Evolutionary conservation across 352 stramenopile genomes (phyloP).

Genomic region (Aphanomyces euteiches): DNA sequence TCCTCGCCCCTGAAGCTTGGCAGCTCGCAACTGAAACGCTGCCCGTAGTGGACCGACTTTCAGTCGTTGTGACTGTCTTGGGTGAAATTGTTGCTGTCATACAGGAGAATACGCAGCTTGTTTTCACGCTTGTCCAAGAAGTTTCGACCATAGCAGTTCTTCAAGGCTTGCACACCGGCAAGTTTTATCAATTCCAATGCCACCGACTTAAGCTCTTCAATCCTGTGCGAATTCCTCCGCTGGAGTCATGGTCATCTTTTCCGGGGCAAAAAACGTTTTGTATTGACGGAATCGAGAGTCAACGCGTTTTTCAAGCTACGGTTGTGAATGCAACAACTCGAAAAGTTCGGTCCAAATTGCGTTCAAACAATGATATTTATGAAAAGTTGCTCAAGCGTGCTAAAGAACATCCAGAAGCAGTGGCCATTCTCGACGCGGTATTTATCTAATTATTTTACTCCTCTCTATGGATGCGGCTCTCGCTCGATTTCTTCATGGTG

Average conservation of each 20-base stretch:
- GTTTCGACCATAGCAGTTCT: constrained; percentile 18
- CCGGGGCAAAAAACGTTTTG: not conserved
- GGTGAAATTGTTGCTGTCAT: constrained; percentile 11
- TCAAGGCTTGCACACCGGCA: not conserved
- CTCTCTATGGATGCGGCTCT: not conserved
- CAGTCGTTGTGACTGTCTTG: not conserved
- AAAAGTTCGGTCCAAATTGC: not conserved
- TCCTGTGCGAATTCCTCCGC: constrained; percentile 2
- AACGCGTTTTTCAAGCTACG: not conserved
- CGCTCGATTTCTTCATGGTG: not conserved
- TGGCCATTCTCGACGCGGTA: not conserved
- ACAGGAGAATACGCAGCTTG: not conserved
- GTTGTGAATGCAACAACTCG: not conserved
- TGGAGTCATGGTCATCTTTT: constrained; percentile 24
- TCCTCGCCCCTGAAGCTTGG: constrained; percentile 15
- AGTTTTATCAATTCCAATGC: not conserved
- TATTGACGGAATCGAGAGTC: not conserved
- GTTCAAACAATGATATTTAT: not conserved
- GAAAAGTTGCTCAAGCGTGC: not conserved
- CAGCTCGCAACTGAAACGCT: not conserved
- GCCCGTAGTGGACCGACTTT: not conserved
- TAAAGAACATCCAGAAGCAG: not conserved
- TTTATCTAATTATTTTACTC: constrained; percentile 1
- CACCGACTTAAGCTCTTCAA: constrained; percentile 19
- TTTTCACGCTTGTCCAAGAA: constrained; percentile 17